Base-by-base conservation (phyloP, 345 rosid genomes). In the Heritiera littoralis region DNA sequence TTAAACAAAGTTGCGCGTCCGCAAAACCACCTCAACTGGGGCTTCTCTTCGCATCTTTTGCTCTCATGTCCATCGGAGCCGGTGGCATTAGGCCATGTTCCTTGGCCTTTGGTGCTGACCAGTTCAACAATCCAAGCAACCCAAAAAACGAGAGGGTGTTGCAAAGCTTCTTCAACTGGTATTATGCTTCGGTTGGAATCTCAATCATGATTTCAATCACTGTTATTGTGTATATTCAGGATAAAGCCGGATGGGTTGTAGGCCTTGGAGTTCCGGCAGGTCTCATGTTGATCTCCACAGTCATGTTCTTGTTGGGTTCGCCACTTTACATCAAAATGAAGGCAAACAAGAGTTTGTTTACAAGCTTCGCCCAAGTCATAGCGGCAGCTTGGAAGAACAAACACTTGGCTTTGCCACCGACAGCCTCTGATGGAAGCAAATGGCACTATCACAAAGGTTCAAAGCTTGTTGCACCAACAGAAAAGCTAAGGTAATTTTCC, bases 141-240 rank as follows among this genome's bases (percentile, higher is more conserved):
- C 90, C 88, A 1, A 76, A 82, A 38, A 88, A 86, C 28, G 48
- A 78, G 7, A 78, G 85, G 83, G 52, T 65, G 51, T 48, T 89
- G 69, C 90, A 88, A 75, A 85, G 81, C 51, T 89, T 85, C 81
- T 90, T 90, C 84, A 86, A 82, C 51, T 89, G 91, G 91, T 90
- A 90, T 55, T 90, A 89, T 12, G 89, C 89, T 8, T 84, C 90
- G 0, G 85, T 84, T 12, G 89, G 89, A 54, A 11, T 88, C 6
- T 83, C 92, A 0, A 52, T 86, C 18, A 71, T 84, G 85, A 4
- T 86, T 6, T 69, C 88, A 0, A 81, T 88, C 51, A 82, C 85
- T 0, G 83, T 82, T 52, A 82, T 90, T 9, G 91, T 90, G 12
- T 81, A 81, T 38, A 84, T 90, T 68, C 92, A 88, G 66, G 82